Evolutionary conservation across 2,329 filamentous ascomycete species (phyloP).

Genomic region (Aspergillus sp.): DNA sequence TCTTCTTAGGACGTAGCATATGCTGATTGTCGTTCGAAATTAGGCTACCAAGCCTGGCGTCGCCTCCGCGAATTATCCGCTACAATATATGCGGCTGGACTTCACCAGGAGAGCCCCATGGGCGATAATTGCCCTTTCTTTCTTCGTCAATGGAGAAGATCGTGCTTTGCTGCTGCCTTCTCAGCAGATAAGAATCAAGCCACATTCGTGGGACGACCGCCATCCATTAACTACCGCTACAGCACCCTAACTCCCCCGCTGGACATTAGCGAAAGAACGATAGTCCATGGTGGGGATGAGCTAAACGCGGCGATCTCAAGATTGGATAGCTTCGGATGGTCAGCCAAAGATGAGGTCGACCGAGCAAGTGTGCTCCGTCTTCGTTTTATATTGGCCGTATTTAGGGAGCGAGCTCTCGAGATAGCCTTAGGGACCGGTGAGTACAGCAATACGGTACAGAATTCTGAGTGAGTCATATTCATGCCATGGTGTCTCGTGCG

Average conservation of each 20-base stretch:
- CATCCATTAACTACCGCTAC: slow-evolving; percentile 48
- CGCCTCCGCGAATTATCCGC: slow-evolving; percentile 50
- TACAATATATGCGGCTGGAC: slow-evolving; percentile 51
- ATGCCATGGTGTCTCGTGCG: too few species aligned
- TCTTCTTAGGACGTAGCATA: not conserved
- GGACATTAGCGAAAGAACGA: slow-evolving; percentile 33
- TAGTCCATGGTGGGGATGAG: slow-evolving; percentile 29
- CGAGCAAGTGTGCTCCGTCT: slow-evolving; percentile 27
- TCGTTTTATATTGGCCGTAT: slow-evolving; percentile 31
- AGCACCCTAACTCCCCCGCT: slow-evolving; percentile 44
- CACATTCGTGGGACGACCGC: slow-evolving; percentile 54
- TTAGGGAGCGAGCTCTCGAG: slow-evolving; percentile 35
- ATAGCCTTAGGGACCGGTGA: slow-evolving; percentile 31
- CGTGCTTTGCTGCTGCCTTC: slow-evolving; percentile 48
- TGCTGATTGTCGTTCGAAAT: not conserved
- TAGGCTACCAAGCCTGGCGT: slow-evolving; percentile 53
- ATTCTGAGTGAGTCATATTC: slow-evolving; percentile 25
- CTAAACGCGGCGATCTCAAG: slow-evolving; percentile 29
- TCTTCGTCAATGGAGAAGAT: slow-evolving; percentile 44
- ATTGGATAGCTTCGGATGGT: slow-evolving; percentile 34
- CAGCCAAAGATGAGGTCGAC: slow-evolving; percentile 17
- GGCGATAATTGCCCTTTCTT: slow-evolving; percentile 38
- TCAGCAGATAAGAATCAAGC: slow-evolving; percentile 52
- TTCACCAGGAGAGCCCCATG: slow-evolving; percentile 46
- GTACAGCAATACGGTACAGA: slow-evolving; percentile 27